These are phyloP conservation scores for Alternaria burnsii DNA, from an alignment of 2,329 filamentous ascomycete species.

Conservation along the genomic window DNA sequence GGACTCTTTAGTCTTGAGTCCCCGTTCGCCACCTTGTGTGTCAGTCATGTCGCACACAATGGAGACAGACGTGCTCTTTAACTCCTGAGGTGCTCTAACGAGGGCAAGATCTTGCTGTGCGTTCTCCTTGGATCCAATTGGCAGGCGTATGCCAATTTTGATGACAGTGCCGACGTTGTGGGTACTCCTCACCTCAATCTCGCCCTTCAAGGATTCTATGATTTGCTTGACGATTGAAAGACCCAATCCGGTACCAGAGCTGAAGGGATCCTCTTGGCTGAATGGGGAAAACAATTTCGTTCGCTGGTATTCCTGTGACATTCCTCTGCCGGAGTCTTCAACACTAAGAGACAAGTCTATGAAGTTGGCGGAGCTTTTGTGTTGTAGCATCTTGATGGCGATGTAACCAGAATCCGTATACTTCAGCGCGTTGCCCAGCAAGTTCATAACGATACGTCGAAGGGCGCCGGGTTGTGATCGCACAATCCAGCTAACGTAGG, in stretches of 20 bases:
- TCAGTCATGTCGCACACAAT: conserved; percentile 34
- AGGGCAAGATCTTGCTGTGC: conserved; percentile 22
- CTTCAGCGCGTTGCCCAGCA: conserved; percentile 48
- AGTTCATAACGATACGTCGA: conserved; percentile 47
- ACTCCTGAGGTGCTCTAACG: conserved; percentile 23
- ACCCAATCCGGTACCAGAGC: conserved; percentile 46
- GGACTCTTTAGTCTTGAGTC: conserved; percentile 35
- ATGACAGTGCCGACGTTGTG: conserved; percentile 39
- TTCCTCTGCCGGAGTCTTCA: conserved; percentile 48
- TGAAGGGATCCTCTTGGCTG: conserved; percentile 47
- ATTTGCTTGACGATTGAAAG: conserved; percentile 49
- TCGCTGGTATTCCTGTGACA: conserved; percentile 46
- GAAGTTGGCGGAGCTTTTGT: conserved; percentile 19
- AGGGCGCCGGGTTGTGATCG: conserved; percentile 44
- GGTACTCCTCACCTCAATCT: conserved; percentile 43
- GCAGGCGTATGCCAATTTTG: conserved; percentile 33
- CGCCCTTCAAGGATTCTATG: conserved; percentile 43
- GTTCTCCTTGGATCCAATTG: conserved; percentile 22
- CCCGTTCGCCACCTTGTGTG: conserved; percentile 31
- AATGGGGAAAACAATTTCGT: conserved; percentile 46
- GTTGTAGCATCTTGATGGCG: conserved; percentile 33
- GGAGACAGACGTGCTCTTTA: conserved; percentile 31
- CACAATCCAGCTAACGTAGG: conserved; percentile 40
- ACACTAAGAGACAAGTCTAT: conserved; percentile 46
- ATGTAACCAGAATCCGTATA: conserved; percentile 47